Percentiles rank a stretch among this genome's conserved stretches.
phyloP scores from a whole-genome alignment of 1,139 yeast species.

The Magnusiomyces magnusii region DNA sequence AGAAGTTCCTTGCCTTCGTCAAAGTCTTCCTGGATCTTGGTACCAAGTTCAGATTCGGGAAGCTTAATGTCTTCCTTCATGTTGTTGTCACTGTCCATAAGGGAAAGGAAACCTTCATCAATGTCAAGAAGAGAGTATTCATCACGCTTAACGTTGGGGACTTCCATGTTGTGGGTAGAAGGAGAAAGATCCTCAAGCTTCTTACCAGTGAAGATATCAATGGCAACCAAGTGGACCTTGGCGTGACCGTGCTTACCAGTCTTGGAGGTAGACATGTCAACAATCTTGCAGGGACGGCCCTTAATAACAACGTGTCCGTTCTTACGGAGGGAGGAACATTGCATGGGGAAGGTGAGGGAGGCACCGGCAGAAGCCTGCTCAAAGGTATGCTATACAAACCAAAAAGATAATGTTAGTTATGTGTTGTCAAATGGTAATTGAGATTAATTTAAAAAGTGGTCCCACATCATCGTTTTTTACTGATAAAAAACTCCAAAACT shows the following conservation, averaged over 20 bases:
- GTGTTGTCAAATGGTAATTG: too few species aligned
- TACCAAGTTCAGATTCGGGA: slow-evolving; percentile 98
- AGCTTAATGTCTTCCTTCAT: slow-evolving; percentile 98
- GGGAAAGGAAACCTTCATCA: slow-evolving; percentile 95
- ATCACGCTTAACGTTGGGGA: slow-evolving; percentile 92
- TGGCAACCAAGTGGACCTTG: slow-evolving; percentile 98
- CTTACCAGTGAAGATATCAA: slow-evolving; percentile 98
- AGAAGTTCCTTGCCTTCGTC: slow-evolving; percentile 94
- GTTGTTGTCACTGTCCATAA: slow-evolving; percentile 84
- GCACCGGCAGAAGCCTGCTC: slow-evolving; percentile 99
- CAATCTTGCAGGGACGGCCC: slow-evolving; percentile 99
- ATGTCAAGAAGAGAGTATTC: slow-evolving; percentile 97
- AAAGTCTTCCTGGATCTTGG: slow-evolving; percentile 79
- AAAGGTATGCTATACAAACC: slow-evolving; percentile 64
- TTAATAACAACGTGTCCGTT: slow-evolving; percentile 98
- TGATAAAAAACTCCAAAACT: neutral
- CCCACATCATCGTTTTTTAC: neutral
- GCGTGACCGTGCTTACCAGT: slow-evolving; percentile 99
- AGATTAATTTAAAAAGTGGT: neutral
- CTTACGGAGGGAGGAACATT: slow-evolving; percentile 99
- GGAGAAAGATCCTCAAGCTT: slow-evolving; percentile 99
- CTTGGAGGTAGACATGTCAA: slow-evolving; percentile 99
- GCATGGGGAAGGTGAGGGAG: slow-evolving; percentile 97
- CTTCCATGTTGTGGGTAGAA: slow-evolving; percentile 99
- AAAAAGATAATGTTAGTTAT: neutral